Percentiles rank a stretch among this genome's conserved stretches.
phyloP scores from a whole-genome alignment of 441 rosid species.

The Eutrema salsugineum region DNA sequence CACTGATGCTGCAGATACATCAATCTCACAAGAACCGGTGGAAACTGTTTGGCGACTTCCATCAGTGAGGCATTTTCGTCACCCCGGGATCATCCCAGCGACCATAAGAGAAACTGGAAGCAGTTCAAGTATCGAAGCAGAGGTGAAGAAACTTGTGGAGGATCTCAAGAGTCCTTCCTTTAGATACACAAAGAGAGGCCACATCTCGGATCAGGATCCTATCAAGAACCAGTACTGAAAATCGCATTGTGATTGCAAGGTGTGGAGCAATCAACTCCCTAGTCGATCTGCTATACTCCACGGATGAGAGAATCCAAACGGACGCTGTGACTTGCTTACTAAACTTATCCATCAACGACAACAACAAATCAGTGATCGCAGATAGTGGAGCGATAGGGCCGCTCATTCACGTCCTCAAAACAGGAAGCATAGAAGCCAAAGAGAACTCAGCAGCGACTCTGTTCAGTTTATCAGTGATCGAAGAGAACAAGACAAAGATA shows the following conservation, averaged over 20 bases:
- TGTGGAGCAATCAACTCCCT: constrained; percentile 60
- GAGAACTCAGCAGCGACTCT: constrained; percentile 89
- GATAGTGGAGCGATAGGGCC: constrained; percentile 73
- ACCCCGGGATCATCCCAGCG: constrained; percentile 66
- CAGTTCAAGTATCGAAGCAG: constrained; percentile 67
- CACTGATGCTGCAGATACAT: constrained; percentile 39
- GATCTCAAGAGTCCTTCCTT: constrained; percentile 53
- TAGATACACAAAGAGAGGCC: constrained; percentile 61
- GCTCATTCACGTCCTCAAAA: constrained; percentile 67
- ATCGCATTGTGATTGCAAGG: constrained; percentile 73
- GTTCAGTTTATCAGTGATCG: constrained; percentile 75
- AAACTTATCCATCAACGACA: constrained; percentile 78
- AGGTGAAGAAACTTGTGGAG: constrained; percentile 63
- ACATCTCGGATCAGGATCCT: constrained; percentile 56
- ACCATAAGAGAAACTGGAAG: constrained; percentile 56
- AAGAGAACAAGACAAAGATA: constrained; percentile 77
- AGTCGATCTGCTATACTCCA: constrained; percentile 57
- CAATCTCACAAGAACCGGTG: constrained; percentile 21
- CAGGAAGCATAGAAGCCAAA: constrained; percentile 81
- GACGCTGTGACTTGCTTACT: constrained; percentile 90
- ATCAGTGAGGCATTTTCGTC: constrained; percentile 25
- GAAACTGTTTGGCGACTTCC: constrained; percentile 4
- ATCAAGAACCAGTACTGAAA: constrained; percentile 76
- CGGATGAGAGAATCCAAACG: constrained; percentile 57
- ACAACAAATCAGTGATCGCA: constrained; percentile 72